These are phyloP conservation scores for Lolium perenne DNA, from an alignment of 176 grass and related monocot genomes.

Conservation along the genomic window DNA sequence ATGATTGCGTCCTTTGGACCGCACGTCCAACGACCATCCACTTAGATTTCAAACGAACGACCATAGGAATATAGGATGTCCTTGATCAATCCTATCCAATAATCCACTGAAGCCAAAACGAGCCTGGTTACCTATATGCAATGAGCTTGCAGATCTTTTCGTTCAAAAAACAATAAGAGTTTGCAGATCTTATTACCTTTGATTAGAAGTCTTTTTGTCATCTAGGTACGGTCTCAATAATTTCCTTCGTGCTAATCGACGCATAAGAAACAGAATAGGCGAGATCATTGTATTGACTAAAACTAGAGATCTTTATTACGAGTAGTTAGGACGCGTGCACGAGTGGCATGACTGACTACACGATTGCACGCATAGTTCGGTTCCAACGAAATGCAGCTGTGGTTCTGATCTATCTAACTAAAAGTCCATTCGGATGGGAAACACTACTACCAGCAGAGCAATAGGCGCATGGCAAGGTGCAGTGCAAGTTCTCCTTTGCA, in stretches of 20 bases:
- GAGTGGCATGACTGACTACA: not conserved
- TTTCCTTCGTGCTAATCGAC: not conserved
- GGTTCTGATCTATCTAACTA: not conserved
- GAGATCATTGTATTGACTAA: not conserved
- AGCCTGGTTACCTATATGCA: not conserved
- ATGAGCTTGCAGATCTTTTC: not conserved
- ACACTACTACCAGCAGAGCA: not conserved
- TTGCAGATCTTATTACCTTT: not conserved
- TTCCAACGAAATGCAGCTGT: not conserved
- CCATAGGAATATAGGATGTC: not conserved
- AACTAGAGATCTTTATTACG: not conserved
- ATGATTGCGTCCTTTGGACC: slow-evolving; percentile 2
- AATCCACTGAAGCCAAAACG: not conserved
- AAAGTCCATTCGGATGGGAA: not conserved
- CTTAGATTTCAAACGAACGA: not conserved
- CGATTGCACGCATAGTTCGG: not conserved
- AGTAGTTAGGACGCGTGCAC: too few relatives aligned
- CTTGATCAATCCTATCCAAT: not conserved
- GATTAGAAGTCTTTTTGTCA: too few relatives aligned
- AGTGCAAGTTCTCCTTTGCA: not conserved
- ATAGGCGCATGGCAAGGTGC: not conserved
- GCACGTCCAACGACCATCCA: not conserved
- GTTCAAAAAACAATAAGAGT: not conserved
- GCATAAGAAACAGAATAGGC: not conserved
- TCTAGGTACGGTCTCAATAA: not conserved